Evolutionary conservation across 306 rosid species (phyloP), one percentile per base, ranked within the genome.

Genomic region (Senna tora): DNA sequence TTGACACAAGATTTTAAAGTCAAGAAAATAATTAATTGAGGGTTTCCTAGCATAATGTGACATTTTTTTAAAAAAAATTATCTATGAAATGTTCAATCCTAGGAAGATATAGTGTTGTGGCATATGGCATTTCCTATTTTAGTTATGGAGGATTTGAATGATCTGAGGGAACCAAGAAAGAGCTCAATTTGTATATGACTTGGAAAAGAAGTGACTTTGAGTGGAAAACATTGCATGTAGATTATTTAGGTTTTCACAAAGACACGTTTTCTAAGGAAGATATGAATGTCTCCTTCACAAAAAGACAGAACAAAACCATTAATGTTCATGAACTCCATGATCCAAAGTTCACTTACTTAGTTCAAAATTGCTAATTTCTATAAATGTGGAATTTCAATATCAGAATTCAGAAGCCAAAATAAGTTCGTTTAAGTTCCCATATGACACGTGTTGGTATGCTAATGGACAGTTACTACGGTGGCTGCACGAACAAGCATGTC

Each of bases 251-350:
- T 71, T 70, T 65, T 22, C 61, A 33, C 59, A 74, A 57, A 39
- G 14, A 42, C 61, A 57, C 75, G 8, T 41, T 76, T 65, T 66
- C 70, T n/a, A 65, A 58, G 78, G 74, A 51, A 67, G 78, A 80
- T 76, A 45, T 65, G 81, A 74, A 79, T 25, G 77, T 51, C 9
- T 60, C 20, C 66, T 60, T 34, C 66, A 17, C 14, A 34, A 3
- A n/a, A 59, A 59, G 2, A 14, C n/a, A 7, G 33, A 14, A 34
- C 13, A 13, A 16, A 59, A 30, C 25, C 14, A 9, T 9, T 21
- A 7, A n/a, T 34, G 66, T 34, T 16, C 46, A 60, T 16, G 66
- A n/a, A 16, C 65, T 15, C 14, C 43, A 39, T 7, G 43, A 39
- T 39, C 10, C 43, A 7, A 39, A 39, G 43, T 7, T 39, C 43